Percentiles rank a stretch among this genome's conserved stretches.
These are phyloP conservation scores for Truncatella angustata DNA, from an alignment of 2,329 filamentous ascomycete species.

Conservation along the genomic window DNA sequence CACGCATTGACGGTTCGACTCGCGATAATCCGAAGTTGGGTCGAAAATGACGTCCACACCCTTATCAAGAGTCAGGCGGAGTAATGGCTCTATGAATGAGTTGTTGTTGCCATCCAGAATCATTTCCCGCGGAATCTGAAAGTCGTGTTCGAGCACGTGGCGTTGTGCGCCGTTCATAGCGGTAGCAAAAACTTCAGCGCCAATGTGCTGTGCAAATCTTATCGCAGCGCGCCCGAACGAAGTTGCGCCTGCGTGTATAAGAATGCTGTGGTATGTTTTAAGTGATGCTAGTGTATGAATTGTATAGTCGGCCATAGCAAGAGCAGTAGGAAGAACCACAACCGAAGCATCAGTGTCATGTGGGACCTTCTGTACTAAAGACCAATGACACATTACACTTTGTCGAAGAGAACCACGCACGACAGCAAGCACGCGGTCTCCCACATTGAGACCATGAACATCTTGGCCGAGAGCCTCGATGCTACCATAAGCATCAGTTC, in stretches of 20 bases:
- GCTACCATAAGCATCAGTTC: conserved; percentile 40
- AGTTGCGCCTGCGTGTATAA: conserved; percentile 44
- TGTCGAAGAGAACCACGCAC: conserved; percentile 35
- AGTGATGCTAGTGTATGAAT: conserved; percentile 31
- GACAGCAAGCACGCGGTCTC: conserved; percentile 42
- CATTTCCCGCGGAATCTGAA: conserved; percentile 31
- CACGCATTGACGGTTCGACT: conserved; percentile 32
- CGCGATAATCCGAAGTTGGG: conserved; percentile 35
- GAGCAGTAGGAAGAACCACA: conserved; percentile 34
- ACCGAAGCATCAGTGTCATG: conserved; percentile 13
- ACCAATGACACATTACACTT: conserved; percentile 29
- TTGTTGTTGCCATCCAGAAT: conserved; percentile 38
- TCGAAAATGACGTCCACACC: conserved; percentile 47
- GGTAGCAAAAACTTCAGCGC: conserved; percentile 41
- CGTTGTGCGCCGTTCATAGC: conserved; percentile 35
- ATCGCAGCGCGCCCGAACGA: conserved; percentile 43
- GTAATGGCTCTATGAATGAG: conserved; percentile 30
- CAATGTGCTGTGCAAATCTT: conserved; percentile 34
- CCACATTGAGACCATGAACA: conserved; percentile 29
- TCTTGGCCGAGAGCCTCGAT: conserved; percentile 33
- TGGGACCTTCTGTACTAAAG: conserved; percentile 33
- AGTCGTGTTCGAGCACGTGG: conserved; percentile 27
- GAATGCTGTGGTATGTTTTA: conserved; percentile 28
- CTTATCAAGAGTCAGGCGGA: conserved; percentile 26
- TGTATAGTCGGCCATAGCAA: conserved; percentile 41